Base-by-base conservation (phyloP, 106 monocot genomes). In the Agapanthus africanus region DNA sequence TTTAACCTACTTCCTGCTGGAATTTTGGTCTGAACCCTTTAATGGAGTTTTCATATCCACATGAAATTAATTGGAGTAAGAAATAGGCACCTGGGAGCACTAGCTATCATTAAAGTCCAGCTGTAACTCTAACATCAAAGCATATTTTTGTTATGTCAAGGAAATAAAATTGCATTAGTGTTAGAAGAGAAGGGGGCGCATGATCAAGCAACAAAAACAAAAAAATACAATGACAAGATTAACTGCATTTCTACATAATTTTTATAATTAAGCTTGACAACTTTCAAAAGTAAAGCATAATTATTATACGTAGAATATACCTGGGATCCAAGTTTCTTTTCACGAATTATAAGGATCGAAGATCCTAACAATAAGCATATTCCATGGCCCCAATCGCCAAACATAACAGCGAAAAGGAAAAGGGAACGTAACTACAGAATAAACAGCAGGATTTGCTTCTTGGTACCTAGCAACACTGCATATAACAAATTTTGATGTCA, bases 381-480 rank as follows among this genome's bases (percentile, higher is more conserved):
- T 62, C 97, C 97, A 83, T 99, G 97, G 42, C 97, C 97, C 97
- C 97, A 99, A 72, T 97, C 95, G 44, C 95, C 95, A 82, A 97
- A 97, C 95, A 97, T 97, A 44, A 97, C 95, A 72, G 92, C 97
- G 78, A 99, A 99, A 54, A 99, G n/a, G 92, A 74, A 92, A 99
- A 60, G 92, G 97, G 69, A 99, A 99, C 37, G 92, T 90, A 54
- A 99, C 56, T 25, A 99, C 86, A 57, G 92, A 84, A 75, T 85
- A 99, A 59, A 92, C 97, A 63, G 86, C 92, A 73, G 97, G 97
- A 90, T 99, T 99, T 75, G 89, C 84, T 79, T 92, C 97, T 79
- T 90, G 82, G 71, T 92, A 99, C 75, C 79, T 81, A 21, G 92
- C 92, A 83, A 99, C 84, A 59, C 97, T 99, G 88, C 82, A 86